Evolutionary conservation across 768 basidiomycete genomes (phyloP).

Genomic region (Fomitopsis serialis): DNA sequence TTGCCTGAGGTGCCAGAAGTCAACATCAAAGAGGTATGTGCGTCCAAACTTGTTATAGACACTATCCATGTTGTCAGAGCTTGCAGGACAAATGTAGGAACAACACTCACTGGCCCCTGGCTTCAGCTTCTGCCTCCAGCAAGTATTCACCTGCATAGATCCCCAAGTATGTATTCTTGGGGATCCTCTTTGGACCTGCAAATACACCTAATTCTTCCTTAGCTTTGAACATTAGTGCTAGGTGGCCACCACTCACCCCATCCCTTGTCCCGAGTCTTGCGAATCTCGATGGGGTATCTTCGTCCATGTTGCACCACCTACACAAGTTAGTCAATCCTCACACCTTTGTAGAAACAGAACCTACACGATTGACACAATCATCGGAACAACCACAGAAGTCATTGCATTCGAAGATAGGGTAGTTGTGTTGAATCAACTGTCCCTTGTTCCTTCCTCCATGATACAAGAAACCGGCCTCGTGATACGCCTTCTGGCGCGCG

Average conservation of each 20-base stretch:
- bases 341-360: conserved; percentile 15
- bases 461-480: conserved; percentile 61
- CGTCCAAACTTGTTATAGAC: conserved; percentile 69
- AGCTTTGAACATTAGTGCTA: too few species aligned
- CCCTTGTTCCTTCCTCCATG: conserved; percentile 43
- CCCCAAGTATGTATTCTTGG: conserved; percentile 67
- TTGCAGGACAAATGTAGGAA: background rate
- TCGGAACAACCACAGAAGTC: conserved; percentile 75
- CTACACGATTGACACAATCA: conserved; percentile 76
- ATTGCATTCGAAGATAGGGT: conserved; percentile 86
- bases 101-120: conserved; percentile 55
- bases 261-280: conserved; percentile 71
- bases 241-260: too few species aligned
- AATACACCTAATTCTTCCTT: conserved; percentile 53
- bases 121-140: conserved; percentile 59
- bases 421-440: conserved; percentile 33
- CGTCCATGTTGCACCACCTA: conserved; percentile 85
- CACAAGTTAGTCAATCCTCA: background rate
- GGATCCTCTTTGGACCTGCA: conserved; percentile 58
- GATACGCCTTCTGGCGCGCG: conserved; percentile 44
- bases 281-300: conserved; percentile 53
- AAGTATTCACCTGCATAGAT: conserved; percentile 84
- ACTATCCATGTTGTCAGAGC: conserved; percentile 29
- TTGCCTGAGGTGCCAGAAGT: conserved; percentile 61
- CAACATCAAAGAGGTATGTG: conserved; percentile 81